phyloP scores from a whole-genome alignment of 1,139 yeast genomes.

The Geotrichum klebahnii region DNA sequence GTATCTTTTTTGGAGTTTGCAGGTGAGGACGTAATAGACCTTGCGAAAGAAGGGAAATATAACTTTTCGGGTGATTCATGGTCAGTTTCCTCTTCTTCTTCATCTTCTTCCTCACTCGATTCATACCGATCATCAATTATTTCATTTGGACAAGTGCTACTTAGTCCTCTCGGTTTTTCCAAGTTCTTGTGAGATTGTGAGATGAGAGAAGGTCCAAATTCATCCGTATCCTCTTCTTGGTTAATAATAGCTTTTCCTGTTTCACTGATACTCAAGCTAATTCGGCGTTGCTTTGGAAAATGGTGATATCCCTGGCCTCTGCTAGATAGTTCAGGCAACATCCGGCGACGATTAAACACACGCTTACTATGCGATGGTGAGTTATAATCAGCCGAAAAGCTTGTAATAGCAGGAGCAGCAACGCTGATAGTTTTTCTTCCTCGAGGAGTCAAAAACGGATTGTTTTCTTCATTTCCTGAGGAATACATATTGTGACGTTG shows the following conservation, averaged over 20 bases:
- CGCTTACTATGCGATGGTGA: too few relatives aligned
- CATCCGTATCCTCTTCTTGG: not conserved
- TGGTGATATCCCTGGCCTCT: not conserved
- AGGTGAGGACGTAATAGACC: not conserved
- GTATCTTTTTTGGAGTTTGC: not conserved
- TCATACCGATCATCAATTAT: not conserved
- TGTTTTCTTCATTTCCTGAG: too few relatives aligned
- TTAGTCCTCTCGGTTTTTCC: not conserved
- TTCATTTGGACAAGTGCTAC: not conserved
- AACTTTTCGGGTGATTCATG: not conserved
- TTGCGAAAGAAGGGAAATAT: not conserved
- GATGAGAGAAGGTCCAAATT: too few relatives aligned
- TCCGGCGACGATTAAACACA: not conserved
- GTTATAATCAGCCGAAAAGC: too few relatives aligned
- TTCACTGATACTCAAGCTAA: slow-evolving; percentile 4
- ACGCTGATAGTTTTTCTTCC: too few relatives aligned
- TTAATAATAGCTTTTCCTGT: not conserved
- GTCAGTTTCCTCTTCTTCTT: not conserved
- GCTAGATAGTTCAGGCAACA: not conserved
- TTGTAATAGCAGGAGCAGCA: too few relatives aligned
- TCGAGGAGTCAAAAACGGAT: too few relatives aligned
- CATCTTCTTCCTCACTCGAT: slow-evolving; percentile 14
- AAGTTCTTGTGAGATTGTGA: not conserved
- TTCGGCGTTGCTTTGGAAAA: not conserved
- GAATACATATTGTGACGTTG: too few relatives aligned